These are phyloP conservation scores for Neltuma alba DNA, from an alignment of 306 rosid species.

Conservation along the genomic window DNA sequence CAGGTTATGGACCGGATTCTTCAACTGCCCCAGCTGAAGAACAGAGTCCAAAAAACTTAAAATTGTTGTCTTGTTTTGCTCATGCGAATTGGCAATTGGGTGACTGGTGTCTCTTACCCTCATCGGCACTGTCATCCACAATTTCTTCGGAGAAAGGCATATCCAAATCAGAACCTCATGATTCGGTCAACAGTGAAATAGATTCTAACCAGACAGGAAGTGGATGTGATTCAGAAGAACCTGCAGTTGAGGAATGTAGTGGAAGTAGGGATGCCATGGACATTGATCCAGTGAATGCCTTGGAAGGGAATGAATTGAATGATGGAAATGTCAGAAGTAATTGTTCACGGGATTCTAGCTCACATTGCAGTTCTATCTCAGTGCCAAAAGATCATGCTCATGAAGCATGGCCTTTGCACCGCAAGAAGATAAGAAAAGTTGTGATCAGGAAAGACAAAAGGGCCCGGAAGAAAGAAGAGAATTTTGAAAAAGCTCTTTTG, in stretches of 20 bases:
- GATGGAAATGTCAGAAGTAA: slow-evolving; percentile 45
- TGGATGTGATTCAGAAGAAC: slow-evolving; percentile 79
- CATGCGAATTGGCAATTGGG: slow-evolving; percentile 98
- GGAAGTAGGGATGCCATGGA: slow-evolving; percentile 68
- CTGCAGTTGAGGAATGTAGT: slow-evolving; percentile 62
- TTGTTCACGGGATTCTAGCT: slow-evolving; percentile 64
- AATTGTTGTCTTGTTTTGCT: slow-evolving; percentile 82
- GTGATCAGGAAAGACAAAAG: slow-evolving; percentile 90
- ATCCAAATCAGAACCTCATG: slow-evolving; percentile 59
- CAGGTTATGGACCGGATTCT: slow-evolving; percentile 95
- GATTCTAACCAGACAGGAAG: slow-evolving; percentile 70
- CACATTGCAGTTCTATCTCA: slow-evolving; percentile 63
- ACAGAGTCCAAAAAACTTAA: slow-evolving; percentile 89
- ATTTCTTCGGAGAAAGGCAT: slow-evolving; percentile 53
- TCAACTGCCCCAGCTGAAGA: slow-evolving; percentile 93
- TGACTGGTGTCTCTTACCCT: slow-evolving; percentile 93
- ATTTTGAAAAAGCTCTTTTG: slow-evolving; percentile 84
- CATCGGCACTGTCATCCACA: slow-evolving; percentile 46
- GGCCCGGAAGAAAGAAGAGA: slow-evolving; percentile 87
- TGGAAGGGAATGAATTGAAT: slow-evolving; percentile 47
- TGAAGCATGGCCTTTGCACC: slow-evolving; percentile 88
- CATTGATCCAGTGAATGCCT: slow-evolving; percentile 56
- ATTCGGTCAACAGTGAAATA: slow-evolving; percentile 56
- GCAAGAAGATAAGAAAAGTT: slow-evolving; percentile 90
- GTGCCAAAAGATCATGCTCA: slow-evolving; percentile 72